These are phyloP conservation scores for Lasiodiplodia theobromae DNA, from an alignment of 2,329 filamentous ascomycete species.

Conservation along the genomic window DNA sequence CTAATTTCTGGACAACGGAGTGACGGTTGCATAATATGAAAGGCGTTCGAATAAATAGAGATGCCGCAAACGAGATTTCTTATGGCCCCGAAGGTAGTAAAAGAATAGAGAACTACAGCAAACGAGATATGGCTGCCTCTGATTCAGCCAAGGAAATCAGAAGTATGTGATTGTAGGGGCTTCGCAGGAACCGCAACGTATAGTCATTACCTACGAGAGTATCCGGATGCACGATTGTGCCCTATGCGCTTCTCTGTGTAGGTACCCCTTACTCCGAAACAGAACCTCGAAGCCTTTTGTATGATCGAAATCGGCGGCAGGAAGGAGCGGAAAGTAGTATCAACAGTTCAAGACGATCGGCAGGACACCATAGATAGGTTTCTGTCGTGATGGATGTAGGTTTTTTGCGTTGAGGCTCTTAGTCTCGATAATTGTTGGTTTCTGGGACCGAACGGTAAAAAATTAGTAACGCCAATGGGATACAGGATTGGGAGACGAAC, in stretches of 20 bases:
- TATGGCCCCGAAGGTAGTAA: no score
- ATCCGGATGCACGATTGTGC: background rate
- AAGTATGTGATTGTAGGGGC: background rate
- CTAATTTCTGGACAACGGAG: background rate
- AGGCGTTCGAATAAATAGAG: no score
- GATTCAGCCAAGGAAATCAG: background rate
- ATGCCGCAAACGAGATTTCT: background rate
- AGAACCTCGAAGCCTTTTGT: no score
- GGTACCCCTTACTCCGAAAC: no score
- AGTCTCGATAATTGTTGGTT: no score
- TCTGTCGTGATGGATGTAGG: no score
- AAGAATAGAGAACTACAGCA: background rate
- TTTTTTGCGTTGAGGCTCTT: no score
- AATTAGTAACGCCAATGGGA: background rate
- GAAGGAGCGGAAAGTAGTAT: no score
- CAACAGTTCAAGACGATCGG: no score
- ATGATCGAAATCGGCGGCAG: no score
- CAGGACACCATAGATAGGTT: no score
- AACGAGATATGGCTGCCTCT: background rate
- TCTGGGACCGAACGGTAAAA: background rate
- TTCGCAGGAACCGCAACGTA: background rate
- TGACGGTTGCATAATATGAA: background rate
- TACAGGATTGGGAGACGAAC: no score
- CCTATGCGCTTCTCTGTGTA: background rate
- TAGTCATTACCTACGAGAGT: background rate